phyloP scores from a whole-genome alignment of 495 filamentous ascomycete genomes.

The Bombardia bombarda region DNA sequence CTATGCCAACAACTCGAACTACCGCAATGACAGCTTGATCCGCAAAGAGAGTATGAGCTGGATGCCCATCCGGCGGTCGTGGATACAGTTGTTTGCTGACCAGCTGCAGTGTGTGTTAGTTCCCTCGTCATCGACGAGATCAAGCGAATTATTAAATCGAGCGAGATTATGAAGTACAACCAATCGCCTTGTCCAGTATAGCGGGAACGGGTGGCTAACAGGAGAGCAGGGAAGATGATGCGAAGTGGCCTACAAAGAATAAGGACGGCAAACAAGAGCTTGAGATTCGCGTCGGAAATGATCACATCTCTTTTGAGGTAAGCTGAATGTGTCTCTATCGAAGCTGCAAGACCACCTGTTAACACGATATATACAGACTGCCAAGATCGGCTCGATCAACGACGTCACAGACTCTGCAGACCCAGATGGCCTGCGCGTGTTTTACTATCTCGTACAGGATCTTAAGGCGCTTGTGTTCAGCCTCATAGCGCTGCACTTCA shows the following conservation, averaged over 20 bases:
- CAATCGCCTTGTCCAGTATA: neutral
- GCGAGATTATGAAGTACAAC: constrained; percentile 92
- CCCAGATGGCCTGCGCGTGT: constrained; percentile 95
- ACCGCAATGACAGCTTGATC: constrained; percentile 96
- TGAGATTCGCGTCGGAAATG: constrained; percentile 87
- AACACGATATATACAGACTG: constrained; percentile 83
- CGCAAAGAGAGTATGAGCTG: constrained; percentile 89
- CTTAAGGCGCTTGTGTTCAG: constrained; percentile 96
- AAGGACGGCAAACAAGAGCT: constrained; percentile 97
- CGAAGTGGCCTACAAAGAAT: constrained; percentile 99
- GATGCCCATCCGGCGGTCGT: neutral
- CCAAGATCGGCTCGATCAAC: constrained; percentile 95
- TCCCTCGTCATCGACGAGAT: constrained; percentile 88
- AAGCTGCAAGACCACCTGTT: no score
- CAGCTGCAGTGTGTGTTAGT: constrained; percentile 84
- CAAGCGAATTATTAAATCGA: constrained; percentile 93
- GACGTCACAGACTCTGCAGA: constrained; percentile 95
- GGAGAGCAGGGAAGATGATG: constrained; percentile 78
- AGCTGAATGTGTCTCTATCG: no score
- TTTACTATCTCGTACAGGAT: constrained; percentile 98
- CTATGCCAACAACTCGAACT: constrained; percentile 99
- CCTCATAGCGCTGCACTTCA: constrained; percentile 94
- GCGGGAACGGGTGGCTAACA: constrained; percentile 17
- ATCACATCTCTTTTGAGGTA: constrained; percentile 98
- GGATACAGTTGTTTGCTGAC: neutral